Conservation (phyloP, 768 basidiomycete species). For the Tylopilus felleus region DNA sequence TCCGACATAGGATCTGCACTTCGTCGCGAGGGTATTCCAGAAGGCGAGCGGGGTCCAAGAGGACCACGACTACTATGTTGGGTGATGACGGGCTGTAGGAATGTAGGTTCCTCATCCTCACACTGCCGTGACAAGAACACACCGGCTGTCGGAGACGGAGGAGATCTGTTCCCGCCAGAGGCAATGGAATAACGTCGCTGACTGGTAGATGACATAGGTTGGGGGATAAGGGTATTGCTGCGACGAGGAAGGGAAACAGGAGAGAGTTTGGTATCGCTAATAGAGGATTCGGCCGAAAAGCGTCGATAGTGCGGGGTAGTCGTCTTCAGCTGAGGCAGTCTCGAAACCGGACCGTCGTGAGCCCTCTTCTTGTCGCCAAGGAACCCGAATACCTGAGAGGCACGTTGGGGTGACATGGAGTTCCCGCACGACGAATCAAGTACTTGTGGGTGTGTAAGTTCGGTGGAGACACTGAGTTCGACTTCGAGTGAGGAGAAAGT, state of each 20-base stretch:
- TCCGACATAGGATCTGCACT: slow-evolving; percentile 21
- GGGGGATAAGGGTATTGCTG: slow-evolving; percentile 12
- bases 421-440: slow-evolving; percentile 35
- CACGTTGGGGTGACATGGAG: slow-evolving; percentile 57
- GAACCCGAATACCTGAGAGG: slow-evolving; percentile 75
- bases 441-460: slow-evolving; percentile 29
- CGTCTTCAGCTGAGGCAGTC: slow-evolving; percentile 29
- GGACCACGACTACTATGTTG: slow-evolving; percentile 35
- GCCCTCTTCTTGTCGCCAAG: slow-evolving; percentile 48
- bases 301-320: slow-evolving; percentile 18
- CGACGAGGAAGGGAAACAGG: slow-evolving; percentile 14
- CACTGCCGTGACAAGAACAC: background rate
- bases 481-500: slow-evolving; percentile 74
- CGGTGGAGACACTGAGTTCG: slow-evolving; percentile 55
- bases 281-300: slow-evolving; percentile 23
- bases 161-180: slow-evolving; percentile 12
- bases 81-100: background rate
- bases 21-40: slow-evolving; percentile 32
- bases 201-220: slow-evolving; percentile 8
- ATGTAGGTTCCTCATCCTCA: slow-evolving; percentile 2
- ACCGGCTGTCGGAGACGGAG: slow-evolving; percentile 2
- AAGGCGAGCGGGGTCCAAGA: slow-evolving; percentile 41
- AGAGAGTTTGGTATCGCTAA: slow-evolving; percentile 24
- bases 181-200: slow-evolving; percentile 14
- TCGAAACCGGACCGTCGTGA: slow-evolving; percentile 33